Evolutionary conservation across 768 basidiomycete species (phyloP).

Genomic region (Hygrocybe coccinea): DNA sequence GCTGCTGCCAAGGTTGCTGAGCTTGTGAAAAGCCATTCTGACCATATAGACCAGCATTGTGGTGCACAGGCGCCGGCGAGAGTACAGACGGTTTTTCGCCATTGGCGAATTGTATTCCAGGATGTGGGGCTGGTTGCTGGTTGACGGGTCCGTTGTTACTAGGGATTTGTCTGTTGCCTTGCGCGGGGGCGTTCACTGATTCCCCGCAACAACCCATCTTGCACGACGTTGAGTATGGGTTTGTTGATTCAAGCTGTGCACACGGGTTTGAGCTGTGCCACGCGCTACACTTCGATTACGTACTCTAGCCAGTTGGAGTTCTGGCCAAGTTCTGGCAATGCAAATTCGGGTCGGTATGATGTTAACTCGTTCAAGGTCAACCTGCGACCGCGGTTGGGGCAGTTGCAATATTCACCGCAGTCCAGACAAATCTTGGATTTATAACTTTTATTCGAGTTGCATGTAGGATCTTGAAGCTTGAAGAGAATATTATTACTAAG

Average conservation of each 20-base stretch:
- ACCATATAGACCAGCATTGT: slow-evolving; percentile 15
- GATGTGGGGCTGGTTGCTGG: slow-evolving; percentile 48
- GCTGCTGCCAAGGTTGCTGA: slow-evolving; percentile 29
- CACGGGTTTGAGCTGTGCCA: too few relatives aligned
- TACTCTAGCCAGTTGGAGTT: too few relatives aligned
- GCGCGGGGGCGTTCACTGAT: slow-evolving; percentile 23
- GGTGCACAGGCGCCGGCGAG: slow-evolving; percentile 38
- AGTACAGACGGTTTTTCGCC: slow-evolving; percentile 44
- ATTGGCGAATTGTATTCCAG: slow-evolving; percentile 27
- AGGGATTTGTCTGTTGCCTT: slow-evolving; percentile 12
- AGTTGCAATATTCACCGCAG: too few relatives aligned
- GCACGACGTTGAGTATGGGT: slow-evolving; percentile 13
- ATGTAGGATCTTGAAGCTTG: too few relatives aligned
- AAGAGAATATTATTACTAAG: too few relatives aligned
- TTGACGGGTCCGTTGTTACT: slow-evolving; percentile 33
- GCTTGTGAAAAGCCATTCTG: slow-evolving; percentile 23
- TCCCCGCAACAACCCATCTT: slow-evolving; percentile 70
- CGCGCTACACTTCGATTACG: too few relatives aligned
- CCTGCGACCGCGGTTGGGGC: too few relatives aligned
- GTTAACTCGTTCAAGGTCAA: too few relatives aligned
- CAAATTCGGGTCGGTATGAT: too few relatives aligned
- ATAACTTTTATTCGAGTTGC: too few relatives aligned
- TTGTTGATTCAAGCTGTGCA: neutral
- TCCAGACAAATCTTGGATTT: too few relatives aligned
- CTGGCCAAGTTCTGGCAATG: too few relatives aligned